Evolutionary conservation across 306 rosid species (phyloP), one percentile per base, ranked within the genome.

Genomic region (Oxytropis ochrocephala): DNA sequence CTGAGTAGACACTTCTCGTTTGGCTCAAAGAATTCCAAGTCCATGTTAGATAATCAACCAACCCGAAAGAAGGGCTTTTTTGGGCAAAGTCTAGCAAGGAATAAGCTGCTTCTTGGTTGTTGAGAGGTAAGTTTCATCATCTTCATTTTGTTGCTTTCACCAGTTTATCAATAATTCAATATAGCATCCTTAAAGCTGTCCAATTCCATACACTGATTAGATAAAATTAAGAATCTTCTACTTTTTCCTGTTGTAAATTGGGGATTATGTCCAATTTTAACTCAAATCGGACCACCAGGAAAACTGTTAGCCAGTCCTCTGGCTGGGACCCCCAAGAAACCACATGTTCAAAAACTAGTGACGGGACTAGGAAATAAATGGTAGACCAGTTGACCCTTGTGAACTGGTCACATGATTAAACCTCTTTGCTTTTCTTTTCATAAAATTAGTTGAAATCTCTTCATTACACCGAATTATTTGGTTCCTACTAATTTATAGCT

Each of bases 1-100:
- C 61, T 90, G 79, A 88, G 74, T 80, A 87, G 86, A 52, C 97
- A 87, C 81, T 91, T 93, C 76, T 86, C 98, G 11, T 88, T 93
- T 77, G 86, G 96, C 69, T 86, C 97, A 32, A 93, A 81, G 86
- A 67, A 97, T 27, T 76, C 88, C 60, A 84, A 86, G 70, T 32
- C 49, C 81, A 36, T 79, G 64, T 47, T 81, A 29, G 91, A 88
- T 50, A 88, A 72, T 69, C 87, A 72, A 27, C 62, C 87, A 19
- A 27, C 83, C 32, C 78, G 83, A 78, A 93, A 86, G 86, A 93
- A 86, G 78, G 97, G 98, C 30, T 90, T 90, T 86, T 93, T 85
- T 90, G 98, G 98, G 84, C 90, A 27, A 90, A 84, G 80, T 88
- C 90, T 63, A 82, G 85, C 80, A 93, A 81, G 73, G 73, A 73